Conservation (phyloP, 257 asterid species). For the Solanum tarijense region DNA sequence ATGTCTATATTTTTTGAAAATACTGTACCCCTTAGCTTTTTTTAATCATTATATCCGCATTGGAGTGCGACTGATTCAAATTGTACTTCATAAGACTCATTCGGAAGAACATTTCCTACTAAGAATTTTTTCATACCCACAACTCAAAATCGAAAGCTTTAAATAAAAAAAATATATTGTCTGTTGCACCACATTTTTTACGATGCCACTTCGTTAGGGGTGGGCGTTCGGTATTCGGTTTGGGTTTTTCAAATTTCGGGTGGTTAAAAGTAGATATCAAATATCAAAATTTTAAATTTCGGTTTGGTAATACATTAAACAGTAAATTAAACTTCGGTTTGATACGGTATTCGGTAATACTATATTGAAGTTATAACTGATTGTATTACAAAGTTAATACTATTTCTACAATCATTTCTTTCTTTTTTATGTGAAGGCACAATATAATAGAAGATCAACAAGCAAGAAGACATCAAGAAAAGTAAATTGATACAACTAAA, state of each 20-base stretch:
- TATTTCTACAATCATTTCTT: background rate
- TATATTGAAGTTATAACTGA: background rate
- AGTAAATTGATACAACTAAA: too few relatives aligned
- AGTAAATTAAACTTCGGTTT: background rate
- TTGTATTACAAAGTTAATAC: background rate
- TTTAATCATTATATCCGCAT: background rate
- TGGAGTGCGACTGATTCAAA: background rate
- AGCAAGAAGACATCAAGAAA: background rate
- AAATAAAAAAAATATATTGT: background rate
- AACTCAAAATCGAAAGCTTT: background rate
- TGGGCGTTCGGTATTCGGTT: background rate
- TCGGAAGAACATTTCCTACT: background rate
- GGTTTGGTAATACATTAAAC: too few relatives aligned
- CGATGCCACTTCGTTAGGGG: background rate
- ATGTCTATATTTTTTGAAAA: background rate
- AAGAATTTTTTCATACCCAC: background rate
- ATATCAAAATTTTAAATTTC: background rate
- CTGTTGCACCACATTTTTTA: background rate
- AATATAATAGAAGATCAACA: background rate
- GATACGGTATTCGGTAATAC: too few relatives aligned
- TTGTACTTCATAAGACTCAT: fast-evolving
- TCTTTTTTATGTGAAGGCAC: background rate
- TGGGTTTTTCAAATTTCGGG: too few relatives aligned
- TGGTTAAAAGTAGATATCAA: background rate
- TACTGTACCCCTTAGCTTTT: background rate